Evolutionary conservation across 768 basidiomycete genomes (phyloP), one percentile per base, ranked within the genome.

Genomic region (Mycena floridula): DNA sequence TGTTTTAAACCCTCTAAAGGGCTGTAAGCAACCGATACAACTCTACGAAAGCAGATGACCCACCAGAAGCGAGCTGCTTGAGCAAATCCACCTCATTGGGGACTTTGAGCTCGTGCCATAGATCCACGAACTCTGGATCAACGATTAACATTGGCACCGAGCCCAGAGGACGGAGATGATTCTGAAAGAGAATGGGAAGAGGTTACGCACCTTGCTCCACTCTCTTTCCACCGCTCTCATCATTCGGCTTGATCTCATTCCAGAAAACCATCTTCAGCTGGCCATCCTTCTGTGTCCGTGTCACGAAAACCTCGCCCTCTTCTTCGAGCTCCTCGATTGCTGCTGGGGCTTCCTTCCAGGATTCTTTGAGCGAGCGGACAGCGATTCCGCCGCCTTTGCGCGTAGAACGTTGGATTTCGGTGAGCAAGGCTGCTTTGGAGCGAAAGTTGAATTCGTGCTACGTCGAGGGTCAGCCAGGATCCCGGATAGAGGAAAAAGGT

Each of bases 241-340:
- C 83, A 22, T 72, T 79, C 1, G 84, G 81, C 56, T 87, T 86
- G 47, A 91, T 77, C 62, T 93, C 89, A 51, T 93, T 93, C 83
- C 85, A 92, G 54, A 90, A 91, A 1, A 90, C 89, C 79, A 87
- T 85, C 42, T 83, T 75, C 58, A 87, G 65, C 52, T 88, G 83
- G 0, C 85, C 85, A 53, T 93, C 89, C 57, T 90, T 93, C 40
- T 77, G 66, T 0, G 88, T 88, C 37, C 91, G 74, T n/a, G 87
- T 93, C n/a, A 91, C 86, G 32, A 92, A 72, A 2, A 92, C 88
- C 45, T 92, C 86, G 1, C 89, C 90, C 54, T 89, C 85, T 56
- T 85, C 78, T 60, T 91, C 89, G n/a, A 94, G 71, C 61, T 93
- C 89, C 57, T 92, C 89, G 37, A 94, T 83, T 0, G 86, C 88